Percentiles rank a stretch among this genome's conserved stretches.
Conservation (phyloP, 495 filamentous ascomycete genomes). For the Hypoxylon subgilvum region DNA sequence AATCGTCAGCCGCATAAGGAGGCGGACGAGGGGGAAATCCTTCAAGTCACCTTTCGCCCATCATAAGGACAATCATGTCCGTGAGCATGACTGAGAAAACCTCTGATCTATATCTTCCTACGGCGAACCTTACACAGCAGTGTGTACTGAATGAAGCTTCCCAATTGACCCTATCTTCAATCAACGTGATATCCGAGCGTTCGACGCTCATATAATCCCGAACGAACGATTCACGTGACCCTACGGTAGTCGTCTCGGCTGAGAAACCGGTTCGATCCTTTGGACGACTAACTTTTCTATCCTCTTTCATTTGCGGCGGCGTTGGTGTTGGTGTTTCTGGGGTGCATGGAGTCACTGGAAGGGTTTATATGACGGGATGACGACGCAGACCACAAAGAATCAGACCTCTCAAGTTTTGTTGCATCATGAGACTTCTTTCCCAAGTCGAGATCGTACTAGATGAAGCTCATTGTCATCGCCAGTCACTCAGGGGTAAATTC, state of each 20-base stretch:
- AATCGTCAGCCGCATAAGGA: conserved; percentile 40
- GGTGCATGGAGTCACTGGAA: conserved; percentile 31
- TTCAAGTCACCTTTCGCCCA: conserved; percentile 39
- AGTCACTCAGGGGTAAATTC: conserved; percentile 13
- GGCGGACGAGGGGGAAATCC: conserved; percentile 42
- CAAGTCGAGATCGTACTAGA: conserved; percentile 29
- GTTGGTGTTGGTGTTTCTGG: conserved; percentile 38
- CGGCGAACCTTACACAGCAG: conserved; percentile 17
- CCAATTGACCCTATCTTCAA: conserved; percentile 13
- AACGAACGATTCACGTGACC: conserved; percentile 42
- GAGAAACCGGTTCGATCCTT: conserved; percentile 15
- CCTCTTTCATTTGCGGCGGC: conserved; percentile 32
- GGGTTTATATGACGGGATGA: conserved; percentile 34
- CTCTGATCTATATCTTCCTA: background rate
- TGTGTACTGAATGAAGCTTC: too few species aligned
- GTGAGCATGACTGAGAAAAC: conserved; percentile 36
- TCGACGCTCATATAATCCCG: conserved; percentile 36
- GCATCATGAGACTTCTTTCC: conserved; percentile 34
- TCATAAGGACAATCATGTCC: conserved; percentile 42
- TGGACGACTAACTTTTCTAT: conserved; percentile 18
- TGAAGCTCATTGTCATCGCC: conserved; percentile 18
- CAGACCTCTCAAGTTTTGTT: conserved; percentile 22
- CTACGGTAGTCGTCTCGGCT: conserved; percentile 26
- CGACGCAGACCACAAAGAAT: conserved; percentile 27
- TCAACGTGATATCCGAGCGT: conserved; percentile 33